Evolutionary conservation across 2,329 filamentous ascomycete genomes (phyloP), one percentile per base, ranked within the genome.

Genomic region (Colletotrichum karsti): DNA sequence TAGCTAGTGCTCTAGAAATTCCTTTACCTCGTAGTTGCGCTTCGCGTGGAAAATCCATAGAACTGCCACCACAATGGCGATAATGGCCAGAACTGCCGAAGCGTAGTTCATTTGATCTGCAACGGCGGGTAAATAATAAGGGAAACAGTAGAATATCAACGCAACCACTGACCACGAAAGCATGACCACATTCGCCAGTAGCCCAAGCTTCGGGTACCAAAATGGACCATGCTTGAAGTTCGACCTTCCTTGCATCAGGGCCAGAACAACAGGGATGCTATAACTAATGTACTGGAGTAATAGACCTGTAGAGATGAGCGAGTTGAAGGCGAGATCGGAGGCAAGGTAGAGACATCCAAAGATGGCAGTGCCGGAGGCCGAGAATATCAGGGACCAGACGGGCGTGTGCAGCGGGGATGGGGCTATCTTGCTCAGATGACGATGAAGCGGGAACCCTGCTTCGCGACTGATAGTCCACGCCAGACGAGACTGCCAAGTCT

Each of bases 401-500:
- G 74, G 74, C 3, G 73, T 74, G 30, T 74, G 55, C 10, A 75
- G 66, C 2, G 74, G 74, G 5, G 70, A 63, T 0, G 72, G 70
- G 3, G 70, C 48, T 10, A 76, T 66, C 48, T 71, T 72, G 63
- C 70, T 70, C 12, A 76, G 66, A 26, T 75, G 55, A 1, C 67
- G 61, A 18, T 73, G 71, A 3, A 75, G 63, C 2, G 73, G 74
- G 39, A 76, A 74, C 0, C 74, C 74, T 8, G 57, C 63, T 24
- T 76, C 73, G 15, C 73, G 73, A 35, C 73, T 73, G 48, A 76
- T 74, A 5, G 73, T 73, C 74, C 75, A 76, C 0, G 75, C 73
- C 5, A 76, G 70, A 7, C 75, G 71, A 13, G 75, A 76, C 39
- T 76, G 74, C 74, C 75, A 76, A 0, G 72, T 75, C 18, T 76